Evolutionary conservation across 108 stramenopile genomes (phyloP), one percentile per base, ranked within the genome.

Genomic region (Nitzschia putrida): DNA sequence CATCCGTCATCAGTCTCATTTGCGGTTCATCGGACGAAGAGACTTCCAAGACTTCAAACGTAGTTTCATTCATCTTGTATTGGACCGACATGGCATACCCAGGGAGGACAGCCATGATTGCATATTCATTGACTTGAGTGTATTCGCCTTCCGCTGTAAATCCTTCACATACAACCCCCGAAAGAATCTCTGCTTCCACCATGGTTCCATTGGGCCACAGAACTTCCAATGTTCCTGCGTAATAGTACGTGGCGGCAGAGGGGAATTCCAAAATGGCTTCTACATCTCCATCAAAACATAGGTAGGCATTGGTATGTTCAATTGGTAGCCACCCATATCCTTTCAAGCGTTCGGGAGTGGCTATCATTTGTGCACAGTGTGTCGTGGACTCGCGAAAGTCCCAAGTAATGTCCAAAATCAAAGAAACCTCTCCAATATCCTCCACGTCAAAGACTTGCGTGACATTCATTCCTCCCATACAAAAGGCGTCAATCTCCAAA

Each of bases 301-400:
- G 20, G 24, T 45, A 63, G 44, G 43, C 44, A 23, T 63, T 63
- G 18, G 61, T 22, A 26, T 21, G 21, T 23, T n/a, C 29, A 21
- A 63, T 47, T 2, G 61, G 61, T 44, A 63, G 61, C 61, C 61
- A 63, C n/a, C 61, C 61, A 24, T 44, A 16, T 9, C 61, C 61
- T 21, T 18, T 11, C 5, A 63, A 43, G 8, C 38, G 43, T 23
- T 63, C 44, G 1, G 37, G n/a, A 8, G 18, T 3, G 23, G 8
- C 3, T 22, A 39, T 8, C 1, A 63, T 24, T 44, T 37, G 25
- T 20, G 43, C 61, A 47, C 61, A 63, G 3, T 18, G 47, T 16
- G 47, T 16, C 2, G 42, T 63, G 20, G 61, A 63, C 13, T 21
- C 37, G 8, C 38, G 16, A 63, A 63, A 63, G 44, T 63, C 61